Evolutionary conservation across 2,329 filamentous ascomycete species (phyloP).

Genomic region (Penicillium occitanis): DNA sequence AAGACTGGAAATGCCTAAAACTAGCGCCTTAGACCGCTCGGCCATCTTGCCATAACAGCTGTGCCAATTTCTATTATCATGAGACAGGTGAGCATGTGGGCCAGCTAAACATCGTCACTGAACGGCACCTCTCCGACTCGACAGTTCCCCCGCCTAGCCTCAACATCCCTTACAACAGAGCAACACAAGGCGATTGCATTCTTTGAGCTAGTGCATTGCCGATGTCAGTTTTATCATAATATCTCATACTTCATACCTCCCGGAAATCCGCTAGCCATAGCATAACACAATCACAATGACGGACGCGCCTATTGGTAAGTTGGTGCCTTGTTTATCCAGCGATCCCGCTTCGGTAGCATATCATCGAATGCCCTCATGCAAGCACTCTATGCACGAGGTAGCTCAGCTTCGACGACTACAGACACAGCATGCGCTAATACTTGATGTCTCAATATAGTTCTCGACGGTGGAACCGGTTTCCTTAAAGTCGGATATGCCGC

Average conservation of each 20-base stretch:
- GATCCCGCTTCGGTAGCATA: slow-evolving; percentile 24
- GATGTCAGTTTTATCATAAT: not conserved
- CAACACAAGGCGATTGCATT: slow-evolving; percentile 6
- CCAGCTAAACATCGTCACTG: slow-evolving; percentile 22
- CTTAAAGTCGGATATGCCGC: slow-evolving; percentile 99
- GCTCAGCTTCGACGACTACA: slow-evolving; percentile 3
- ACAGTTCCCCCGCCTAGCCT: slow-evolving; percentile 5
- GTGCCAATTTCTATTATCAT: not conserved
- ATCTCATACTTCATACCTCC: not conserved
- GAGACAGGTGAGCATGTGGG: not conserved
- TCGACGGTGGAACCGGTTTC: slow-evolving; percentile 99
- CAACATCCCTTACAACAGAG: slow-evolving; percentile 1
- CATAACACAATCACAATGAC: slow-evolving; percentile 39
- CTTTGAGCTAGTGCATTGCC: not conserved
- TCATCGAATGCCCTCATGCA: slow-evolving; percentile 19
- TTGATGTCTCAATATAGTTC: slow-evolving; percentile 62
- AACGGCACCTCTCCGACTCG: slow-evolving; percentile 13
- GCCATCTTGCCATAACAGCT: not conserved
- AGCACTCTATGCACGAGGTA: not conserved
- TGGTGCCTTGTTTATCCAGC: slow-evolving; percentile 17
- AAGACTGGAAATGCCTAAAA: not conserved
- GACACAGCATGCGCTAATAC: slow-evolving; percentile 29
- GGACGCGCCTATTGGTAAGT: slow-evolving; percentile 51
- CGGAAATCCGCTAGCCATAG: not conserved
- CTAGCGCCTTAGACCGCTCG: not conserved